Conservation (phyloP, 768 basidiomycete genomes). For the Hysterangium stoloniferum region DNA sequence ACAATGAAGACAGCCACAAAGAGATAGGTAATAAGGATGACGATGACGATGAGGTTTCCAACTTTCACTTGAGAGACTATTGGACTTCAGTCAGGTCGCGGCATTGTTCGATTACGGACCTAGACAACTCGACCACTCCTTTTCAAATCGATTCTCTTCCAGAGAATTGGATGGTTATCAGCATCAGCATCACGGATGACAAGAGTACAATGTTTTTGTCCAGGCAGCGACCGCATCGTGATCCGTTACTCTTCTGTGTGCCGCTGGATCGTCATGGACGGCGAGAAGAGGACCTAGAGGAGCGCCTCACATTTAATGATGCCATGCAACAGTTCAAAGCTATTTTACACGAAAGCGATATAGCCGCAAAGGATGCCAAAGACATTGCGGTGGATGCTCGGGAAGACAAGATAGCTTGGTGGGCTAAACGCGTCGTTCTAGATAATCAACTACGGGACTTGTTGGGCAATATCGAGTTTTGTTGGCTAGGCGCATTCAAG, state of each 20-base stretch:
- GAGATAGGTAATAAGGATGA: slow-evolving; percentile 21
- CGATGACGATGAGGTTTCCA: slow-evolving; percentile 32
- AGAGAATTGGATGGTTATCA: slow-evolving; percentile 73
- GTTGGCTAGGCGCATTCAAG: slow-evolving; percentile 98
- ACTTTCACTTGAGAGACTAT: slow-evolving; percentile 40
- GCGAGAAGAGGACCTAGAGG: slow-evolving; percentile 63
- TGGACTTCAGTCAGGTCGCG: slow-evolving; percentile 54
- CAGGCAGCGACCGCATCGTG: slow-evolving; percentile 53
- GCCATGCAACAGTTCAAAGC: slow-evolving; percentile 68
- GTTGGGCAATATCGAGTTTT: slow-evolving; percentile 83
- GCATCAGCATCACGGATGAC: slow-evolving; percentile 77
- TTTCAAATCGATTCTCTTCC: slow-evolving; percentile 48
- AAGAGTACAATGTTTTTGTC: slow-evolving; percentile 77
- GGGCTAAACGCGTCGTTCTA: slow-evolving; percentile 70
- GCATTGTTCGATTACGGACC: slow-evolving; percentile 37
- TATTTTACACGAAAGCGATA: slow-evolving; percentile 75
- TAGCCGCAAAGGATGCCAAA: slow-evolving; percentile 63
- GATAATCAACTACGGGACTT: slow-evolving; percentile 70
- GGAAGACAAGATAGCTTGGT: slow-evolving; percentile 71
- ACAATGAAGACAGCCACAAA: slow-evolving; percentile 15
- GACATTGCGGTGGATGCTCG: slow-evolving; percentile 57
- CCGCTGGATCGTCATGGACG: slow-evolving; percentile 72
- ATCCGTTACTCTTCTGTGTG: slow-evolving; percentile 79
- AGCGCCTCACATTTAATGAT: slow-evolving; percentile 65
- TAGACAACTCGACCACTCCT: slow-evolving; percentile 36